Percentiles rank a stretch among this genome's conserved stretches.
phyloP scores from a whole-genome alignment of 139 green algal genomes.

The Coccomyxa sp. region DNA sequence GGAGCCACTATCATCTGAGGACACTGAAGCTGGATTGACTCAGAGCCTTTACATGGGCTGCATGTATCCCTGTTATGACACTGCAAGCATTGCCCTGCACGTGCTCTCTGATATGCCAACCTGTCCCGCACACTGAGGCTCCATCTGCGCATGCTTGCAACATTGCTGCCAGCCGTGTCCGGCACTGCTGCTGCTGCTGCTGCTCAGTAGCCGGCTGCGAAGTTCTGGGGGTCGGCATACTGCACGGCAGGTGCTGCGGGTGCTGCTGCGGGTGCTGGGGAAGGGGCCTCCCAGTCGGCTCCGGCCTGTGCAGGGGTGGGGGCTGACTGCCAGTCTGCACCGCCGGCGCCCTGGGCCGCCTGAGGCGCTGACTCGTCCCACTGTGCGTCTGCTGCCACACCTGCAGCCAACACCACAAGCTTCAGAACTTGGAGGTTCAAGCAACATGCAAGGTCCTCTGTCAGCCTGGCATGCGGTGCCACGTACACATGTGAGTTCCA shows the following conservation, averaged over 20 bases:
- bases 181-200: background rate
- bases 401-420: background rate
- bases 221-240: slow-evolving; percentile 6
- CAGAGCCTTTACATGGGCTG: no score
- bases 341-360: slow-evolving; percentile 18
- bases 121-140: background rate
- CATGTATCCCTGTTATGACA: background rate
- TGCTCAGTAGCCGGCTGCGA: slow-evolving; percentile 3
- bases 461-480: background rate
- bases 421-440: background rate
- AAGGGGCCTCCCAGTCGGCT: slow-evolving; percentile 54
- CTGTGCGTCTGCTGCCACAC: background rate
- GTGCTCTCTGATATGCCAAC: background rate
- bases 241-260: slow-evolving; percentile 11
- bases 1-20: no score
- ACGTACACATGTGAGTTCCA: no score
- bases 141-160: background rate
- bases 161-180: background rate
- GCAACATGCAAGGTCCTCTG: background rate
- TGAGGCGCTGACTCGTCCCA: slow-evolving; percentile 25
- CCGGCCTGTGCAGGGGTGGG: slow-evolving; percentile 33
- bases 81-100: background rate
- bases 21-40: no score
- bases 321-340: slow-evolving; percentile 22
- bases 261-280: slow-evolving; percentile 25